These are phyloP conservation scores for Fusarium humuli DNA, from an alignment of 2,329 filamentous ascomycete genomes.

Conservation along the genomic window DNA sequence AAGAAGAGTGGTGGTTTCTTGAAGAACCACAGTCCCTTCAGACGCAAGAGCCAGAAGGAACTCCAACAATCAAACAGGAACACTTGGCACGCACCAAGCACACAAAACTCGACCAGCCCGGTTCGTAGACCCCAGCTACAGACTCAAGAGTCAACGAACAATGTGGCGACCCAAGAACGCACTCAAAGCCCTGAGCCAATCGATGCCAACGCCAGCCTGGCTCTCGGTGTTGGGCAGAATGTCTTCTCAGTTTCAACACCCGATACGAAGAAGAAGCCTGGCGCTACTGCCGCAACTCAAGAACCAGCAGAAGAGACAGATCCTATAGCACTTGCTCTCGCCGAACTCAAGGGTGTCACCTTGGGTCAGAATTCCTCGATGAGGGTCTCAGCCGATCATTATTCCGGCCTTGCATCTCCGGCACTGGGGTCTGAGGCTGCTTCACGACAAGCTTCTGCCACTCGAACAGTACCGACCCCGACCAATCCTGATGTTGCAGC, in stretches of 20 bases:
- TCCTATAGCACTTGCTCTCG: conserved; percentile 91
- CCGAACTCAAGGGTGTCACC: conserved; percentile 87
- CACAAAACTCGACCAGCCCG: conserved; percentile 46
- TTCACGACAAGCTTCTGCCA: conserved; percentile 42
- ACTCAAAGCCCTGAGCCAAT: conserved; percentile 82
- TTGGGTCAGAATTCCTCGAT: conserved; percentile 81
- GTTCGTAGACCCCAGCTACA: conserved; percentile 56
- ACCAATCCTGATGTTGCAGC: conserved; percentile 60
- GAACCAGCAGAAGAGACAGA: conserved; percentile 73
- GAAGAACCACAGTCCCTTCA: conserved; percentile 91
- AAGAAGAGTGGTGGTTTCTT: conserved; percentile 89
- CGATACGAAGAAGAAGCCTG: conserved; percentile 63
- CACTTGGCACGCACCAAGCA: conserved; percentile 66
- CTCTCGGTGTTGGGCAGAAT: conserved; percentile 94
- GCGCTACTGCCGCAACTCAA: conserved; percentile 46
- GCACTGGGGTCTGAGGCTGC: conserved; percentile 63
- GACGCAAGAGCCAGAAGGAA: conserved; percentile 89
- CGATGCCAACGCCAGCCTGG: conserved; percentile 91
- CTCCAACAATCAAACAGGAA: conserved; percentile 63
- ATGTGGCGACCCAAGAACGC: conserved; percentile 55
- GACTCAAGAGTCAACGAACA: conserved; percentile 51
- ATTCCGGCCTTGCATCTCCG: conserved; percentile 92
- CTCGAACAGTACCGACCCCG: conserved; percentile 68
- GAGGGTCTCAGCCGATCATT: conserved; percentile 94
- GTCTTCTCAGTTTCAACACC: conserved; percentile 92